These are phyloP conservation scores for Candida tropicalis DNA, from an alignment of 1,139 yeast genomes.

Conservation along the genomic window DNA sequence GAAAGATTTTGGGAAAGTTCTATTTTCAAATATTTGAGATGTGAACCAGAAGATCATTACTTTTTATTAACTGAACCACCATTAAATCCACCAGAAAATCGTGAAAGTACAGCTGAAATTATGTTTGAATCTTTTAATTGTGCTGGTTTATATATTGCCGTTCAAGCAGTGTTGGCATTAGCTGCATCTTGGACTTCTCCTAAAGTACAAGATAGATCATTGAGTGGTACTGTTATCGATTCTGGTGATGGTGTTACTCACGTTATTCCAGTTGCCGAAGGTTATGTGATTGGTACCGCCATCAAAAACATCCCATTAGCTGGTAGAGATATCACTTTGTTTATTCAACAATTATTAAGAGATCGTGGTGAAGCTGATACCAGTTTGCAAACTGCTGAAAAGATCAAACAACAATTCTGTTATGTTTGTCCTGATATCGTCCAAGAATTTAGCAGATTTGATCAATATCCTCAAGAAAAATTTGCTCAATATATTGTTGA, in stretches of 20 bases:
- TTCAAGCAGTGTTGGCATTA: constrained; percentile 95
- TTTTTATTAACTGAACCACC: constrained; percentile 97
- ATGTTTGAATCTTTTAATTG: constrained; percentile 99
- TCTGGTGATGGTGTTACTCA: constrained; percentile 98
- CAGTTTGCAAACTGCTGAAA: constrained; percentile 92
- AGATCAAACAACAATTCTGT: constrained; percentile 93
- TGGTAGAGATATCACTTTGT: constrained; percentile 94
- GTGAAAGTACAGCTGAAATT: constrained; percentile 97
- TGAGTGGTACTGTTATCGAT: constrained; percentile 98
- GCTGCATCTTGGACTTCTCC: constrained; percentile 99
- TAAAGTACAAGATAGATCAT: constrained; percentile 90
- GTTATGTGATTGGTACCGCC: constrained; percentile 96
- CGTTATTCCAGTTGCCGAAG: constrained; percentile 99
- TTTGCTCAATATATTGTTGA: constrained; percentile 94
- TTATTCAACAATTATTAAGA: constrained; percentile 89
- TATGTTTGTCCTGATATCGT: constrained; percentile 98
- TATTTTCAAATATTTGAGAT: constrained; percentile 90
- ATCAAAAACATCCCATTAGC: constrained; percentile 98
- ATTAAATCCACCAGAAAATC: constrained; percentile 95
- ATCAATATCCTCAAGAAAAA: constrained; percentile 84
- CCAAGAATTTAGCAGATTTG: constrained; percentile 92
- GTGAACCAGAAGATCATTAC: constrained; percentile 98
- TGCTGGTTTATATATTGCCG: constrained; percentile 97
- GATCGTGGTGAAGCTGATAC: constrained; percentile 97
- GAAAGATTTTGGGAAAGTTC: constrained; percentile 98